Evolutionary conservation across 2,329 filamentous ascomycete species (phyloP).

Genomic region (Colletotrichum lentis): DNA sequence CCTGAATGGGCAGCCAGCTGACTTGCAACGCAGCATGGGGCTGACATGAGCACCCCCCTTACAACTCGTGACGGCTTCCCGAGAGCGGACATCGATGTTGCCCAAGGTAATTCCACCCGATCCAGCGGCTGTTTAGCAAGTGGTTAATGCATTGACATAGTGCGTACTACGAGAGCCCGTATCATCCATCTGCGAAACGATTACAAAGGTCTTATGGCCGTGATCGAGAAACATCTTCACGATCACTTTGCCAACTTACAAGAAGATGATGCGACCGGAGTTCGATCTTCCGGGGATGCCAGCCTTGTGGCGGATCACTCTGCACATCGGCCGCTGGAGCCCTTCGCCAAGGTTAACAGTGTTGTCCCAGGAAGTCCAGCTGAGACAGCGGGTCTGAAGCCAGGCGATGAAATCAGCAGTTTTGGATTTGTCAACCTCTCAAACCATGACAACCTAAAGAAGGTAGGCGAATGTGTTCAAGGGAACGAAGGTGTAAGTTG

Average conservation of each 20-base stretch:
- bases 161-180: slow-evolving; percentile 89
- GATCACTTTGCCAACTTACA: slow-evolving; percentile 82
- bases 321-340: slow-evolving; percentile 50
- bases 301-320: slow-evolving; percentile 33
- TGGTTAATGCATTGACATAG: slow-evolving; percentile 53
- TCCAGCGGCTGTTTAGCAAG: neutral
- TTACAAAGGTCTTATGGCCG: slow-evolving; percentile 86
- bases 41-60: slow-evolving; percentile 89
- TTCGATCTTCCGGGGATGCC: neutral
- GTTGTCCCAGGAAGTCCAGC: slow-evolving; percentile 83
- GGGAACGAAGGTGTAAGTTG: slow-evolving; percentile 84
- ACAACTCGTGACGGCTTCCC: slow-evolving; percentile 92
- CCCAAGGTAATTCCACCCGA: slow-evolving; percentile 72
- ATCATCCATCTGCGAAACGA: slow-evolving; percentile 93
- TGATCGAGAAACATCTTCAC: slow-evolving; percentile 86
- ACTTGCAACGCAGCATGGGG: slow-evolving; percentile 73
- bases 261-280: slow-evolving; percentile 54
- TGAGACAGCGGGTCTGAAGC: slow-evolving; percentile 78
- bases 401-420: slow-evolving; percentile 81
- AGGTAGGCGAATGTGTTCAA: slow-evolving; percentile 88
- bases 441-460: slow-evolving; percentile 86
- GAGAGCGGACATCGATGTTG: slow-evolving; percentile 90
- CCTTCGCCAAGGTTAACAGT: slow-evolving; percentile 90
- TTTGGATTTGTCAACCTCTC: slow-evolving; percentile 85
- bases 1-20: slow-evolving; percentile 35